Base-by-base conservation (phyloP, 192 early-diverging fungal species). In the Umbelopsis sp. region DNA sequence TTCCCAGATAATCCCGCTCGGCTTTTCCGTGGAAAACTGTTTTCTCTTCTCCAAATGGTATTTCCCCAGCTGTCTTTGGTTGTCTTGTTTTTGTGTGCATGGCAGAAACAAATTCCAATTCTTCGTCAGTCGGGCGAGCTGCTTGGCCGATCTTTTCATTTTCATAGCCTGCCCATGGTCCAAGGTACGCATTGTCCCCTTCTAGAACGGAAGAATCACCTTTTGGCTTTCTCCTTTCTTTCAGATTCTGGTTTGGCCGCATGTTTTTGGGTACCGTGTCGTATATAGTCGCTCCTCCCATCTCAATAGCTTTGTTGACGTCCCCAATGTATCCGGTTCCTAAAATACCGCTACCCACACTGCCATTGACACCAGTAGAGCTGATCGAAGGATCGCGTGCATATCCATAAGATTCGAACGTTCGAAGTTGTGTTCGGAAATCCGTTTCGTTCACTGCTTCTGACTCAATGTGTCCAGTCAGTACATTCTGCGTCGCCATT, bases 91-190 rank as follows among this genome's bases (percentile, higher is more conserved):
- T 47, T 44, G 77, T 77, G 44, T 81, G 81, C 14, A 82, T 76
- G 2, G 81, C 53, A 47, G 74, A 32, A 43, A 78, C 59, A 49
- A 68, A 65, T 44, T 73, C 85, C 29, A 78, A 65, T 45, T 83
- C 74, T 34, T 88, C 91, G 16, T 82, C 83, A 0, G 85, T 77
- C 0, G 87, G 87, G 0, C 90, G 92, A 26, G 80, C 72, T 0
- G 79, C 17, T 65, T 84, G 79, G 1, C 91, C 91, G 14, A 85
- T 85, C 9, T 86, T 82, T 68, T 99, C 96, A 45, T 89, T 91
- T 62, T 93, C 92, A 76, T 92, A 99, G 1, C 95, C 93, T 0
- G 95, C 95, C 97, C 96, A 98, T 4, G 96, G 97, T 1, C 97
- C 97, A 68, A 86, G 83, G 71, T 94, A 98, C 9, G 90, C 88